Evolutionary conservation across 352 stramenopile genomes (phyloP).

Genomic region (Phytopythium kandeliae): DNA sequence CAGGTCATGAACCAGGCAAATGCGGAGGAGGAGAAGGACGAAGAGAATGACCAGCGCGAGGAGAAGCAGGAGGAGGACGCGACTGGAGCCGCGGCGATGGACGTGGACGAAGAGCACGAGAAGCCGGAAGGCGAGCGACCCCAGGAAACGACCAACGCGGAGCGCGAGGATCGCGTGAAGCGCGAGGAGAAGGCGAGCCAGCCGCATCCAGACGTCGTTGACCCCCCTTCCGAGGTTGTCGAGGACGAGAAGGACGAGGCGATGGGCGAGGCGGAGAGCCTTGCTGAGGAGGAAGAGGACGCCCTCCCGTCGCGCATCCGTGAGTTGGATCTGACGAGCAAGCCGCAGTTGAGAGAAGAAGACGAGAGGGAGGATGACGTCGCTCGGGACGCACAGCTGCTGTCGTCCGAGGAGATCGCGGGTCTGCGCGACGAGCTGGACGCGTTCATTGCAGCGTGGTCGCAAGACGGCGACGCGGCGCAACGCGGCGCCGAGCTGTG

Average conservation of each 20-base stretch:
- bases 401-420: constrained; percentile 65
- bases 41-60: constrained; percentile 36
- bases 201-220: background rate
- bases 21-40: constrained; percentile 49
- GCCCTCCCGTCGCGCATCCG: constrained; percentile 26
- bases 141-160: constrained; percentile 22
- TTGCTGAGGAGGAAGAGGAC: constrained; percentile 31
- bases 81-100: constrained; percentile 47
- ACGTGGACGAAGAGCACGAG: constrained; percentile 46
- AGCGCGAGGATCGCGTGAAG: constrained; percentile 7
- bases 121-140: constrained; percentile 14
- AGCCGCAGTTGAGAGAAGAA: constrained; percentile 13
- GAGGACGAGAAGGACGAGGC: constrained; percentile 14
- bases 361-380: constrained; percentile 35
- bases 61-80: constrained; percentile 21
- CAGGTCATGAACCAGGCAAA: constrained; percentile 52
- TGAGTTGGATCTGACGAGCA: constrained; percentile 31
- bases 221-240: background rate
- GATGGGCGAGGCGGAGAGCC: constrained; percentile 16
- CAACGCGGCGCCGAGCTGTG: constrained; percentile 79
- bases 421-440: constrained; percentile 75
- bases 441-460: constrained; percentile 66
- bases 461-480: constrained; percentile 24
- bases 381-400: constrained; percentile 21
- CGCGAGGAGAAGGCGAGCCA: constrained; percentile 1